Percentiles rank a stretch among this genome's conserved stretches.
Conservation (phyloP, 1,284 basidiomycete genomes). For the Hymenochaete sp. region DNA sequence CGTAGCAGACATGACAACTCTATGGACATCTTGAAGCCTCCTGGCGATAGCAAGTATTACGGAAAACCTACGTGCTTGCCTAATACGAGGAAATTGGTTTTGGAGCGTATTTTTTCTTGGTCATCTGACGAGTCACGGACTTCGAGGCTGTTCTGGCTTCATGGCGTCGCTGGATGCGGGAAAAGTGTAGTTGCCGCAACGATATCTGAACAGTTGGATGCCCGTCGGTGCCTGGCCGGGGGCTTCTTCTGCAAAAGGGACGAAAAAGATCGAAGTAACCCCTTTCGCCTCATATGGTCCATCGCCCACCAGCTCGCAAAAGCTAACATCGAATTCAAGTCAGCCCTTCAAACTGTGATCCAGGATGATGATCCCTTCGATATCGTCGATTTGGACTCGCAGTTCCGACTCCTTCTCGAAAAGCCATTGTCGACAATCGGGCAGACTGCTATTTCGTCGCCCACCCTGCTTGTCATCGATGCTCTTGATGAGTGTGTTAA, state of each 20-base stretch:
- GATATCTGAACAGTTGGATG: conserved; percentile 35
- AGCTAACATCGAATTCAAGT: not conserved
- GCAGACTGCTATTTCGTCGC: not conserved
- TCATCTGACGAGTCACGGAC: too few species aligned
- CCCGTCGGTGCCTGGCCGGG: too few species aligned
- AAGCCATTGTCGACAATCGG: not conserved
- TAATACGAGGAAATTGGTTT: not conserved
- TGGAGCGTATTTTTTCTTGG: not conserved
- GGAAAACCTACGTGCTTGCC: too few species aligned
- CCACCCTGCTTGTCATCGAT: too few species aligned
- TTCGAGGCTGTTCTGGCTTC: conserved; percentile 19
- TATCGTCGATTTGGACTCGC: not conserved
- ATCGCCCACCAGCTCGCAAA: conserved; percentile 3
- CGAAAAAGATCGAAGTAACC: conserved; percentile 4
- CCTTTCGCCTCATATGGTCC: not conserved
- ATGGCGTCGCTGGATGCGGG: conserved; percentile 27
- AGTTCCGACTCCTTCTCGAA: not conserved
- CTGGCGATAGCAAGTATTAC: too few species aligned
- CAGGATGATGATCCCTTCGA: not conserved
- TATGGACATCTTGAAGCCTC: too few species aligned
- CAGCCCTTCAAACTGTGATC: not conserved
- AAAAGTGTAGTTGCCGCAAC: conserved; percentile 21
- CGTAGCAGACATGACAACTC: too few species aligned
- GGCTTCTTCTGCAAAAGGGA: conserved; percentile 18
- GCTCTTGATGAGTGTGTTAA: conserved; percentile 1